These are phyloP conservation scores for Tulasnella sp. DNA, from an alignment of 768 basidiomycete species.

Conservation along the genomic window DNA sequence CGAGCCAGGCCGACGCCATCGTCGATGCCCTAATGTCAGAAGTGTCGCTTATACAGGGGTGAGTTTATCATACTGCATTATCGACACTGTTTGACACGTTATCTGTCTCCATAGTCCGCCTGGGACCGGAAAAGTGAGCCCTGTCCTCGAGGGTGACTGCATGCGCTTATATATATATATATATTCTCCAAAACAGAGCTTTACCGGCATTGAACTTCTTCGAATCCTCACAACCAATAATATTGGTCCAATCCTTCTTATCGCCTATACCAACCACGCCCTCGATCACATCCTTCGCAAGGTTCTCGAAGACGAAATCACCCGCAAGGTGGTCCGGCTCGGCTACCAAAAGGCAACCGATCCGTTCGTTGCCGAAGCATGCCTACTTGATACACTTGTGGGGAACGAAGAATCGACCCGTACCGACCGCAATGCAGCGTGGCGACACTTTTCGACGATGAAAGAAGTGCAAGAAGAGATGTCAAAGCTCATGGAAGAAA, in stretches of 20 bases:
- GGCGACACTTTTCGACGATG: slow-evolving; percentile 45
- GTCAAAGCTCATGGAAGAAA: slow-evolving; percentile 43
- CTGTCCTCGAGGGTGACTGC: neutral
- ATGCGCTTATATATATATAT: neutral
- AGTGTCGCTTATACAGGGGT: slow-evolving; percentile 71
- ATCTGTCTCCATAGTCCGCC: slow-evolving; percentile 60
- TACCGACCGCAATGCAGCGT: neutral
- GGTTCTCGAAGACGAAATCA: slow-evolving; percentile 62
- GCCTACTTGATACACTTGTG: neutral
- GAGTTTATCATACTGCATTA: slow-evolving; percentile 7
- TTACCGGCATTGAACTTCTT: slow-evolving; percentile 64
- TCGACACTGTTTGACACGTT: slow-evolving; percentile 37
- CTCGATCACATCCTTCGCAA: slow-evolving; percentile 66
- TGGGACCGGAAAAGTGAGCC: slow-evolving; percentile 66
- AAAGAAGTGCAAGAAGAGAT: slow-evolving; percentile 50
- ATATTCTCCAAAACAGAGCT: slow-evolving; percentile 44
- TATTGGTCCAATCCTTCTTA: slow-evolving; percentile 52
- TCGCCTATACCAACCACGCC: slow-evolving; percentile 75
- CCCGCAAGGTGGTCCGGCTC: slow-evolving; percentile 59
- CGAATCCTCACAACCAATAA: slow-evolving; percentile 56
- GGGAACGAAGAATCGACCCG: neutral
- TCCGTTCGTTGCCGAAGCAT: slow-evolving; percentile 21
- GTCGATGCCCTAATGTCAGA: slow-evolving; percentile 58
- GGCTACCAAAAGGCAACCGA: slow-evolving; percentile 44
- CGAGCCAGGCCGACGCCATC: slow-evolving; percentile 67